phyloP scores from a whole-genome alignment of 2,329 filamentous ascomycete genomes.

The Phaeomoniella chlamydospora region DNA sequence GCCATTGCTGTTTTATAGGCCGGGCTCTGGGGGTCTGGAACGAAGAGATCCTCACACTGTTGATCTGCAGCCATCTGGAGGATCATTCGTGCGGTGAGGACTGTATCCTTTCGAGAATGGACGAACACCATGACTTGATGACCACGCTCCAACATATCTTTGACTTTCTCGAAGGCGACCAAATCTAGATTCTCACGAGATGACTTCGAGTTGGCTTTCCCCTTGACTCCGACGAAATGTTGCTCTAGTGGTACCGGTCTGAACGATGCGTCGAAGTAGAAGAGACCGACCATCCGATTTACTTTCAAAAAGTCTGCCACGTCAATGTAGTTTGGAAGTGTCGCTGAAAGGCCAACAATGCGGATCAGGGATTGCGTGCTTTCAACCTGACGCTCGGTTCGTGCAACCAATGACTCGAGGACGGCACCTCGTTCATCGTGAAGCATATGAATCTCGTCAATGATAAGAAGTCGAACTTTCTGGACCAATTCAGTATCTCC shows the following conservation, averaged over 20 bases:
- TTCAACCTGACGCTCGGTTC: slow-evolving; percentile 92
- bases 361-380: slow-evolving; percentile 95
- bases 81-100: slow-evolving; percentile 72
- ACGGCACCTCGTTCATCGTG: slow-evolving; percentile 96
- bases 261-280: slow-evolving; percentile 95
- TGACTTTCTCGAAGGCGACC: slow-evolving; percentile 85
- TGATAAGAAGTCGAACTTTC: slow-evolving; percentile 89
- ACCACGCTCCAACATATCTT: slow-evolving; percentile 77
- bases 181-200: slow-evolving; percentile 81
- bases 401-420: slow-evolving; percentile 84
- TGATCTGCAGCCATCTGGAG: slow-evolving; percentile 77
- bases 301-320: slow-evolving; percentile 95
- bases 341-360: slow-evolving; percentile 89
- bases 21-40: slow-evolving; percentile 58
- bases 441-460: slow-evolving; percentile 98
- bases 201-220: slow-evolving; percentile 66
- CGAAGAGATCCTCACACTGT: slow-evolving; percentile 66
- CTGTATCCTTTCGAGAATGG: slow-evolving; percentile 87
- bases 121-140: slow-evolving; percentile 99
- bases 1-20: slow-evolving; percentile 61
- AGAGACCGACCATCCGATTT: slow-evolving; percentile 80
- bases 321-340: slow-evolving; percentile 89
- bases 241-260: slow-evolving; percentile 91
- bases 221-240: slow-evolving; percentile 92
- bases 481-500: slow-evolving; percentile 96